Base-by-base conservation (phyloP, 140 eudicot species). In the Bidens hawaiensis region DNA sequence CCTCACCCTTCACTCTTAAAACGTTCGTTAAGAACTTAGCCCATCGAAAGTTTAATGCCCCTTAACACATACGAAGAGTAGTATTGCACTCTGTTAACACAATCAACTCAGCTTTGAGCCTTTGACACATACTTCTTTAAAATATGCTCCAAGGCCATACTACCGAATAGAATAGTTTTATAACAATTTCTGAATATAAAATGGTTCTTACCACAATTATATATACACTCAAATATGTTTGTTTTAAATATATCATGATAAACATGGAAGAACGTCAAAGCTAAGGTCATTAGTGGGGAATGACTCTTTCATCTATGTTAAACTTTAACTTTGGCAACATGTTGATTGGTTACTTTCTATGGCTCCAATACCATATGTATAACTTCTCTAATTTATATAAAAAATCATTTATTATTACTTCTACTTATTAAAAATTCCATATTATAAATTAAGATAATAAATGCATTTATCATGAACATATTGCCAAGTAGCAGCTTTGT, bases 301-400 rank as follows among this genome's bases (percentile, higher is more conserved):
- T 73, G 73, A 73, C 68, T 56, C 24, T 25, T 24, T 56, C 27
- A 56, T 73, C 18, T 34, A 67, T 53, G 65, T 26, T 22, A 26
- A 54, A 40, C 56, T 67, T 67, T 67, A 15, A 55, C 78, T 65
- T 65, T 73, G 62, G 68, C 60, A 73, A 56, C 48, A 65, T 73
- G 73, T 73, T 60, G 62, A 73, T 73, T 73, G 68, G 78, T 62
- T 65, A 73, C 73, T 73, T 73, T 73, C 54, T 46, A 56, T 73
- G 55, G 54, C 61, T 57, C 78, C 78, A 57, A 65, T 57, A 55
- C 31, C 59, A 26, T 31, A 51, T 10, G n/a, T n/a, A 11, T 23
- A 51, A 24, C 60, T 21, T 60, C 23, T 36, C 25, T 25, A 11
- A 7, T 70, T 30, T 1, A 46, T 8, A 45, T 0, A 27, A 46